These are phyloP conservation scores for Dictyophora rubrovolvata DNA, from an alignment of 768 basidiomycete genomes.

Conservation along the genomic window DNA sequence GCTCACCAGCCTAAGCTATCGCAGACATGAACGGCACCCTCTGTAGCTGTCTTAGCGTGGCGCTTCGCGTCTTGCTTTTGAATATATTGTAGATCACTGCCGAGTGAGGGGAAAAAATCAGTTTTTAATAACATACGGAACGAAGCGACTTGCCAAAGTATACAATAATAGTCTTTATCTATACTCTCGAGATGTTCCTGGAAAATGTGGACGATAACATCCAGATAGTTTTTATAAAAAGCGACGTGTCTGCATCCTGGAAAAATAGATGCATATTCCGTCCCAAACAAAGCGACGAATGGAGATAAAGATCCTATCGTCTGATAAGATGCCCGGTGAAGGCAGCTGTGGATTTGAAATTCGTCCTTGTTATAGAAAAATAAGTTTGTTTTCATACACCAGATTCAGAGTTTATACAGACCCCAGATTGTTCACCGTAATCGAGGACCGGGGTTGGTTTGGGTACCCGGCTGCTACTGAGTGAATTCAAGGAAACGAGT, in stretches of 20 bases:
- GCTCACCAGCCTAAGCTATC: neutral
- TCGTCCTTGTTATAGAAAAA: too few relatives aligned
- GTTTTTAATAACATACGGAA: neutral
- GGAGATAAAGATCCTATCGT: neutral
- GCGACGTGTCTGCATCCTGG: neutral
- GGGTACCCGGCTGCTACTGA: too few relatives aligned
- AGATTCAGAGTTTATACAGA: too few relatives aligned
- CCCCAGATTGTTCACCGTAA: too few relatives aligned
- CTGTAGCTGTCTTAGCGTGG: neutral
- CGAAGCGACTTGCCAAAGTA: neutral
- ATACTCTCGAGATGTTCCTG: neutral
- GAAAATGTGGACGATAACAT: neutral
- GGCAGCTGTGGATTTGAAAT: too few relatives aligned
- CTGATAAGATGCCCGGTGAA: too few relatives aligned
- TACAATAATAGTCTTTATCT: neutral
- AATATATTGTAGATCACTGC: neutral
- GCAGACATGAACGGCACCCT: neutral
- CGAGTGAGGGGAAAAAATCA: neutral
- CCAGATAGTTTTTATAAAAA: neutral
- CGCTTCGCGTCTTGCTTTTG: neutral
- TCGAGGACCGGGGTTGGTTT: too few relatives aligned
- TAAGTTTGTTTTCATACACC: too few relatives aligned
- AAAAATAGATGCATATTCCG: neutral
- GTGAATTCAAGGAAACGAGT: too few relatives aligned
- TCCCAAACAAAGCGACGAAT: neutral